phyloP scores from a whole-genome alignment of 805 yeast species.

The Teunomyces lycoperdinae region DNA sequence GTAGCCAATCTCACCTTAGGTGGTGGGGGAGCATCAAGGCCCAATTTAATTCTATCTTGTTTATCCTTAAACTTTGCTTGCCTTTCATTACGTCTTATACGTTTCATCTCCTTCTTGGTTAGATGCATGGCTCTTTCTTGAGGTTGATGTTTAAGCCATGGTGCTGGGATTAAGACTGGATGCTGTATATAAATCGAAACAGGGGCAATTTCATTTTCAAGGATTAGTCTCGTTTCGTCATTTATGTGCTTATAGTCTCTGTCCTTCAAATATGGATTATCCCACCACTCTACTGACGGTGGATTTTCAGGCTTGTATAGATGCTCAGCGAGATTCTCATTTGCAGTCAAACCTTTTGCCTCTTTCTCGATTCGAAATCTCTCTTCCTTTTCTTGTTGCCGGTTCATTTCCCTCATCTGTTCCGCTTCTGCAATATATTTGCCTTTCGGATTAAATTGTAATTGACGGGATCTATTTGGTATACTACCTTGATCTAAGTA shows the following conservation, averaged over 20 bases:
- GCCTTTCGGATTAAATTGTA: constrained; percentile 60
- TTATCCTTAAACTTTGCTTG: constrained; percentile 60
- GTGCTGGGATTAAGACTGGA: constrained; percentile 64
- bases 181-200: constrained; percentile 77
- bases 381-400: constrained; percentile 15
- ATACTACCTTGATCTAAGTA: constrained; percentile 27
- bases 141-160: constrained; percentile 50
- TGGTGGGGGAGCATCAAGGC: constrained; percentile 82
- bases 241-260: constrained; percentile 35
- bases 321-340: constrained; percentile 54
- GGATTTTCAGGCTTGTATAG: constrained; percentile 47
- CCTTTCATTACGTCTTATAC: constrained; percentile 69
- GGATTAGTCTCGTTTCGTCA: constrained; percentile 23
- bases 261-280: constrained; percentile 49
- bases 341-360: constrained; percentile 48
- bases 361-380: constrained; percentile 18
- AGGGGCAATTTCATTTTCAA: constrained; percentile 43
- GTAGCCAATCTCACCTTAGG: constrained; percentile 85
- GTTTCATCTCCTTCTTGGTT: constrained; percentile 74
- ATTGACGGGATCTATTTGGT: constrained; percentile 24
- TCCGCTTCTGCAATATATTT: constrained; percentile 57
- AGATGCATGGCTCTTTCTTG: constrained; percentile 50
- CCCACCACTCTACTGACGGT: constrained; percentile 90
- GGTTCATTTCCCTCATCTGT: constrained; percentile 42
- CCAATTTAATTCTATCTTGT: constrained; percentile 76